Conservation (phyloP, 2,329 filamentous ascomycete species). For the Ophioceras dolichostomum region DNA sequence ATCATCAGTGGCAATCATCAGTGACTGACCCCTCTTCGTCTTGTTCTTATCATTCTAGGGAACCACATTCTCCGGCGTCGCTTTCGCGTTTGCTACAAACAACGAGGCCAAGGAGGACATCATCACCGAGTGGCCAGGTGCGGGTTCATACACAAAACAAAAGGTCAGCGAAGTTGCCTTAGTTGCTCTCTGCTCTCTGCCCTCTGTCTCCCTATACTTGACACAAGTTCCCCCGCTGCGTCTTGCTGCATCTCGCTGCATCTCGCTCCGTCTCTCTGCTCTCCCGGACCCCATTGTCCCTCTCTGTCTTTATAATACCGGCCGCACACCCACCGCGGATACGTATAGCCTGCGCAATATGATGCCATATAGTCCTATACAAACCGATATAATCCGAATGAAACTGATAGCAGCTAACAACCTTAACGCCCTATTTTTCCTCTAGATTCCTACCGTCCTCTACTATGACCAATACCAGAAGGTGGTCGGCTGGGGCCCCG, state of each 20-base stretch:
- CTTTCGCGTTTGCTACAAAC: constrained; percentile 94
- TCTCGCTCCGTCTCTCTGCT: not conserved
- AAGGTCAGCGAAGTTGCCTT: constrained; percentile 49
- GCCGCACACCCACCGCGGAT: not conserved
- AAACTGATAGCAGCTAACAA: not conserved
- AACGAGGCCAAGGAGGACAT: constrained; percentile 97
- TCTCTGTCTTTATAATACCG: not conserved
- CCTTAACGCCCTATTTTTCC: too few species aligned
- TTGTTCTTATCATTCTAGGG: constrained; percentile 59
- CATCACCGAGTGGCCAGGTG: constrained; percentile 97
- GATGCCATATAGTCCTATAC: too few species aligned
- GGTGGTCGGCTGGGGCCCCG: constrained; percentile 97
- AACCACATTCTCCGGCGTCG: constrained; percentile 95
- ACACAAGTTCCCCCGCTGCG: not conserved
- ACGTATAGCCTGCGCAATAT: too few species aligned
- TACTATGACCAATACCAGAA: constrained; percentile 99
- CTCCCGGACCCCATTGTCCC: not conserved
- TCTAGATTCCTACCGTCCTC: constrained; percentile 90
- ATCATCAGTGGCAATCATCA: too few species aligned
- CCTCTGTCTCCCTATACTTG: not conserved
- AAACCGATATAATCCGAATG: too few species aligned
- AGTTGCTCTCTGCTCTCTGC: not conserved
- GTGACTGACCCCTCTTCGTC: too few species aligned
- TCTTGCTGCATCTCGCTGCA: not conserved
- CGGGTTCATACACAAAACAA: constrained; percentile 95